A percentile compares a stretch with the other conserved stretches of the same genome.
phyloP scores from a whole-genome alignment of 257 asterid species.

The Solanum bulbocastanum region DNA sequence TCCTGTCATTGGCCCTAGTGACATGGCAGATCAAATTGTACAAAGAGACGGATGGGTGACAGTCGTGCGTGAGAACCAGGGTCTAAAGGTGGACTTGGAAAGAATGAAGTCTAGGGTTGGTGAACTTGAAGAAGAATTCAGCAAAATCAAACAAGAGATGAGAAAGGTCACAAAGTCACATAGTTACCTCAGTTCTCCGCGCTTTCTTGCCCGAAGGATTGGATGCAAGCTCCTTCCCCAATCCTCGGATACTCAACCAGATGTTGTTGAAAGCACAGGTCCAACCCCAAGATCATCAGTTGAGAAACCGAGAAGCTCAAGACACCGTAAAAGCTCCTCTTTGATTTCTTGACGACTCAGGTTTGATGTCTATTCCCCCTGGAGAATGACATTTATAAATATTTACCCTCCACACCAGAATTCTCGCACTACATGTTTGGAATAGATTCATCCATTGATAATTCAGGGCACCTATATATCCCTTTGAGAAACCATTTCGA shows the following conservation, averaged over 20 bases:
- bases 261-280: constrained; percentile 42
- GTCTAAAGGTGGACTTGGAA: constrained; percentile 68
- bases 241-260: constrained; percentile 42
- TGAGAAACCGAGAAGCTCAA: constrained; percentile 28
- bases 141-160: constrained; percentile 74
- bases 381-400: background rate
- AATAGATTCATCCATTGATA: background rate
- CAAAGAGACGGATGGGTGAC: constrained; percentile 87
- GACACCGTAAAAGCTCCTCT: constrained; percentile 57
- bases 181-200: constrained; percentile 59
- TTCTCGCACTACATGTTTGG: background rate
- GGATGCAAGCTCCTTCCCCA: constrained; percentile 56
- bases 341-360: constrained; percentile 9
- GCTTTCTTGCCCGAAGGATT: constrained; percentile 24
- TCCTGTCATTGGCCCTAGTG: constrained; percentile 23
- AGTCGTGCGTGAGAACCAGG: constrained; percentile 78
- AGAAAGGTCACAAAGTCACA: constrained; percentile 62
- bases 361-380: background rate
- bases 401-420: background rate
- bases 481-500: background rate
- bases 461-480: background rate
- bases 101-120: constrained; percentile 80
- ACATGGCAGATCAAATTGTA: constrained; percentile 34
- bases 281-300: constrained; percentile 62
- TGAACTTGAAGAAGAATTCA: constrained; percentile 81